phyloP scores from a whole-genome alignment of 306 rosid genomes.

The Medicago lupulina region DNA sequence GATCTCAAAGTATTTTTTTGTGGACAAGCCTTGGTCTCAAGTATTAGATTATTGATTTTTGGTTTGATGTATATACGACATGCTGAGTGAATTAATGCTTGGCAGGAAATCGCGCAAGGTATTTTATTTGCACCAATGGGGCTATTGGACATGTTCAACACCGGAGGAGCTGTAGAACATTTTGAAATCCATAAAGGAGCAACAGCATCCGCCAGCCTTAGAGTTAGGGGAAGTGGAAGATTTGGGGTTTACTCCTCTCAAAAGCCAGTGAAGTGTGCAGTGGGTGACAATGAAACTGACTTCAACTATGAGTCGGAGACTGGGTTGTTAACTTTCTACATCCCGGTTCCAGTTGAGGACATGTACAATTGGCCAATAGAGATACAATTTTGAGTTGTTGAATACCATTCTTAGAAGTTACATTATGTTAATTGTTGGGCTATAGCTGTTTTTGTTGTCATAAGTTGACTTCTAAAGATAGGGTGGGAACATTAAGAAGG shows the following conservation, averaged over 20 bases:
- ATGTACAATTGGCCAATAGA: constrained; percentile 63
- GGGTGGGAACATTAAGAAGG: too few relatives aligned
- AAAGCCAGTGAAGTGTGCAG: constrained; percentile 44
- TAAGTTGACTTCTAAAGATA: too few relatives aligned
- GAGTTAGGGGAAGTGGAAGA: constrained; percentile 30
- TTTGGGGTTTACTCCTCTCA: constrained; percentile 20
- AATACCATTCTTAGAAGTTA: too few relatives aligned
- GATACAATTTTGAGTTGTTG: constrained; percentile 31
- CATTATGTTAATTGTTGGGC: too few relatives aligned
- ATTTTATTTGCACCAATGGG: constrained; percentile 31
- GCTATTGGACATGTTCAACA: constrained; percentile 33
- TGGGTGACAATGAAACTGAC: constrained; percentile 48
- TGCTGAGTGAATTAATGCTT: background rate
- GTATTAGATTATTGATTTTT: background rate
- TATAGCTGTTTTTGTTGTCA: too few relatives aligned
- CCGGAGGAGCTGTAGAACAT: constrained; percentile 32
- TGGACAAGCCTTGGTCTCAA: background rate
- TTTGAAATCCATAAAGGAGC: constrained; percentile 2
- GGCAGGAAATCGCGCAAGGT: constrained; percentile 19
- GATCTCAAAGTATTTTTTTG: too few relatives aligned
- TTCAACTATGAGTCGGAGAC: constrained; percentile 50
- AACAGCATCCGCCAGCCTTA: background rate
- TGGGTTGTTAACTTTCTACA: constrained; percentile 56
- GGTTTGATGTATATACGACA: constrained; percentile 3
- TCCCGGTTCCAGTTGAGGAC: constrained; percentile 56